phyloP scores from a whole-genome alignment of 176 grass and related monocot species.

The Carex littledalei region DNA sequence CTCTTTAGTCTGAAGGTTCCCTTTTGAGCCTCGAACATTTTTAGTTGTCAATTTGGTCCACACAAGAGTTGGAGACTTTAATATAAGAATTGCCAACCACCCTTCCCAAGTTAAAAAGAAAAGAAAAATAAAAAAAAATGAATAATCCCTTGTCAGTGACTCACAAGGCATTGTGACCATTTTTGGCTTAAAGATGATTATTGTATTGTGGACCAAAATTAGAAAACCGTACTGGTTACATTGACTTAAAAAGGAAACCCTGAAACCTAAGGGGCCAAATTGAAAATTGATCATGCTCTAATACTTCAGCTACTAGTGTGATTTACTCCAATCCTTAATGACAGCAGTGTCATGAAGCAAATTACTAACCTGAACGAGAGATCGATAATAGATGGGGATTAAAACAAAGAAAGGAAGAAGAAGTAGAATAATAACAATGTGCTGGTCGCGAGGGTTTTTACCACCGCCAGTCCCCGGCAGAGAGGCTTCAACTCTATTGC shows the following conservation, averaged over 20 bases:
- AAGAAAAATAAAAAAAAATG: neutral
- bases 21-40: neutral
- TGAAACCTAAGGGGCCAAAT: neutral
- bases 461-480: slow-evolving; percentile 78
- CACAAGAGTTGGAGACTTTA: too few relatives aligned
- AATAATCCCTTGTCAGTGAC: neutral
- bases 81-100: too few relatives aligned
- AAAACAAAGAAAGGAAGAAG: slow-evolving; percentile 59
- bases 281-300: neutral
- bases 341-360: slow-evolving; percentile 4
- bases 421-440: slow-evolving; percentile 56
- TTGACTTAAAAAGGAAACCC: neutral
- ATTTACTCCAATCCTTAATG: slow-evolving; percentile 1
- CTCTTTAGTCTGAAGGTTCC: neutral
- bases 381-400: slow-evolving; percentile 65
- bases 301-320: too few relatives aligned
- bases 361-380: slow-evolving; percentile 62
- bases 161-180: neutral
- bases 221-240: too few relatives aligned
- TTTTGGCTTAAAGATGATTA: neutral
- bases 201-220: neutral
- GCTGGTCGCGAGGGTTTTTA: slow-evolving; percentile 54
- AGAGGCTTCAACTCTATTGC: slow-evolving; percentile 74
- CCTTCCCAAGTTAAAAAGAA: neutral
- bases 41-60: neutral